Evolutionary conservation across 208 protist genomes (phyloP), one percentile per base, ranked within the genome.

Genomic region (Crithidia brevicula): DNA sequence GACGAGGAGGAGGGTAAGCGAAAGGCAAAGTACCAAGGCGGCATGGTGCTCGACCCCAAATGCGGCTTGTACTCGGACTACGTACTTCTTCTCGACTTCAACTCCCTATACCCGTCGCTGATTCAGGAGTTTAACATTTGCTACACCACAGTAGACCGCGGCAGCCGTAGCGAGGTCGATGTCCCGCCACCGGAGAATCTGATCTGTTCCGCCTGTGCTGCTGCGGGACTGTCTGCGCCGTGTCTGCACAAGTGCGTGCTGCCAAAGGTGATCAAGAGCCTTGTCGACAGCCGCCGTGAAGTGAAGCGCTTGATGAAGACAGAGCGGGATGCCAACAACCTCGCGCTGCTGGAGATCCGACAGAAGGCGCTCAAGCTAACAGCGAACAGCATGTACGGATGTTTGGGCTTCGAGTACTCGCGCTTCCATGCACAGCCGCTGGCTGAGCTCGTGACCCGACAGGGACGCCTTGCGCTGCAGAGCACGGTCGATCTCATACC

Each of bases 41-140:
- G 94, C 51, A 98, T 96, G 89, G 94, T 99, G 58, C 72, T 99
- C 10, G 97, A 99, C 42, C 99, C 99, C 40, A 98, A 99, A 80
- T 80, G 79, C 33, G 98, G 98, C 31, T 95, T 99, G 51, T 99
- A 99, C 83, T 97, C 99, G 28, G 97, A 98, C 53, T 99, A 95
- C 78, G 94, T 99, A 64, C 81, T 99, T 16, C 82, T 99, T 15
- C 90, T 99, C 16, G 99, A 99, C 82, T 99, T 99, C 92, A 99
- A 99, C 85, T 99, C 98, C 38, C 94, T 99, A 27, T 99, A 99
- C 89, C 99, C 99, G 51, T 99, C 98, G 22, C 98, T 99, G 61
- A 99, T 99, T 69, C 96, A 99, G 74, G 99, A 99, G 85, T 99
- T 98, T 82, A 99, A 99, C 86, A 97, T 99, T 45, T 99, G 99